Evolutionary conservation across 176 grass and related monocot species (phyloP), one percentile per base, ranked within the genome.

Genomic region (Zoysia japonica): DNA sequence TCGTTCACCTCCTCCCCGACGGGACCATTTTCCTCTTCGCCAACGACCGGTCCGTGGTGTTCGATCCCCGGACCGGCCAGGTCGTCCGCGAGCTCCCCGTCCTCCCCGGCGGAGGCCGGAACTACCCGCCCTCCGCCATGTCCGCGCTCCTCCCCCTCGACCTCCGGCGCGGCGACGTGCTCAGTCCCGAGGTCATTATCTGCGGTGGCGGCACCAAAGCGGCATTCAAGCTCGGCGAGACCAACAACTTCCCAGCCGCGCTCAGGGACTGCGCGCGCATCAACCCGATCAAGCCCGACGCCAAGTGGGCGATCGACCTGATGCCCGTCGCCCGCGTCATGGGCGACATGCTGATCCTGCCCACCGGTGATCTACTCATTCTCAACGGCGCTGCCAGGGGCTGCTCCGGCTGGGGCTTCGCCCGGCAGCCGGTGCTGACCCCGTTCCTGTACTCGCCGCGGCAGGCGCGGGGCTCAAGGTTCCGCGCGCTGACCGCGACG

Each of bases 121-220:
- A 90, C 82, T 97, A 97, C 89, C 91, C 94, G 2, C 78, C 89
- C 45, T 97, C 94, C 17, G 87, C 76, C 89, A 93, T 88, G 91
- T 97, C 89, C 2, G 87, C 79, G 5, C 82, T 97, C n/a, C 87
- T 93, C 11, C 94, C 94, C 20, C 74, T 97, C 12, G 87, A 89
- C 52, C 82, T 93, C 61, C 84, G 88, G 35, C 77, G 38, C 39
- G 87, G 55, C 13, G 74, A 62, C 38, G 52, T n/a, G 9, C 80
- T 85, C 52, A 87, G 76, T 43, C 74, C 65, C 16, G 90, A 97
- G 91, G 91, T 97, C 37, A 89, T 97, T 14, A 60, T 97, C 39
- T 93, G 94, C 78, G 91, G 89, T 46, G 94, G 91, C 1, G 7
- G 82, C n/a, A 50, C 54, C 48, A 93, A 80, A 79, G 76, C 81